Conservation (phyloP, 78 protist genomes). For the Dictyostelium brefeldianum region DNA sequence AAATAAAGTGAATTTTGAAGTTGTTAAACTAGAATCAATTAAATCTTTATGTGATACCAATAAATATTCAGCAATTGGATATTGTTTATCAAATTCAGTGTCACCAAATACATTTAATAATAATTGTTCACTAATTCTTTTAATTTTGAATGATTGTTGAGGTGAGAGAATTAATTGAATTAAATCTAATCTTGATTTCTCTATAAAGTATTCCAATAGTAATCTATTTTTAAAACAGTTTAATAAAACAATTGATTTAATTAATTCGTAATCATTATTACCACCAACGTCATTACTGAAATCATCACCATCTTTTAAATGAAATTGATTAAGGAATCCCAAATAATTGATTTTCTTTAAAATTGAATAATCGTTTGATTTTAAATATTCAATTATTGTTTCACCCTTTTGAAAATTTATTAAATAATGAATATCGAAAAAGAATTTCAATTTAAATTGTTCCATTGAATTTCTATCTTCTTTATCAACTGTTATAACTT, state of each 20-base stretch:
- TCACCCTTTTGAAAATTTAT: not conserved
- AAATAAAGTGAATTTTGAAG: not conserved
- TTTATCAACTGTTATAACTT: not conserved
- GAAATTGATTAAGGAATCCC: not conserved
- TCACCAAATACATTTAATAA: not conserved
- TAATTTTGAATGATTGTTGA: not conserved
- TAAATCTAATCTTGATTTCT: not conserved
- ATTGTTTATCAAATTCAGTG: not conserved
- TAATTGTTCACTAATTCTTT: constrained; percentile 4
- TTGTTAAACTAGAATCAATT: not conserved
- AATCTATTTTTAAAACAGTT: not conserved
- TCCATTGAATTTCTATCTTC: not conserved
- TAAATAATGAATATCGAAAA: not conserved
- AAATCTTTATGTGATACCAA: not conserved
- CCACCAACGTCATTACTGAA: not conserved
- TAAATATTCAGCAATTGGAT: not conserved
- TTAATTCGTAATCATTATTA: constrained; percentile 8
- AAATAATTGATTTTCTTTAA: not conserved
- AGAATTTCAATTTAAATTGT: not conserved
- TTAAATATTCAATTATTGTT: not conserved
- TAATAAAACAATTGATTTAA: not conserved
- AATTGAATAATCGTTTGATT: not conserved
- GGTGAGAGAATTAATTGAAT: not conserved
- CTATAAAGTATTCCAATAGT: not conserved
- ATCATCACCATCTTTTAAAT: not conserved